A percentile compares a stretch with the other conserved stretches of the same genome.
These are phyloP conservation scores for Claviceps purpurea DNA, from an alignment of 2,329 filamentous ascomycete genomes.

Conservation along the genomic window DNA sequence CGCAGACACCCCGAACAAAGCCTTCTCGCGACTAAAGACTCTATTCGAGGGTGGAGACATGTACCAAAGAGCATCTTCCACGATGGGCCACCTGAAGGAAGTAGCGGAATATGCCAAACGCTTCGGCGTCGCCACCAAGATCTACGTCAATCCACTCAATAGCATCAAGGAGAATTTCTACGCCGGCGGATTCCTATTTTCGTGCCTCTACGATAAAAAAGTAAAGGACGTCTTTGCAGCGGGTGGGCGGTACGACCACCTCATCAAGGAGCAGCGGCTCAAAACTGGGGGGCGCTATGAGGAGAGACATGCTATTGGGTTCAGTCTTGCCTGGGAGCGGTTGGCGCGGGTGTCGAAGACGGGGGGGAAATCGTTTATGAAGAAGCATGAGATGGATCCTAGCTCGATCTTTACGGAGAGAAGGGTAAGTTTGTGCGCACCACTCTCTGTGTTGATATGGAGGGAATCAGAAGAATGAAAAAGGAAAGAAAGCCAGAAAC, in stretches of 20 bases:
- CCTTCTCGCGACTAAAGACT: conserved; percentile 43
- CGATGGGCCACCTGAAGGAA: conserved; percentile 67
- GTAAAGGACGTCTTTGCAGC: conserved; percentile 79
- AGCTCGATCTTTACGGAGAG: conserved; percentile 46
- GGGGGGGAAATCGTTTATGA: conserved; percentile 47
- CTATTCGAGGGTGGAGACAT: conserved; percentile 51
- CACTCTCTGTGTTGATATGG: too few species aligned
- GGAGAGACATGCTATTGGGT: conserved; percentile 75
- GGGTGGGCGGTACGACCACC: conserved; percentile 80
- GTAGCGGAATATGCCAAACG: conserved; percentile 65
- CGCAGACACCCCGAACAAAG: conserved; percentile 40
- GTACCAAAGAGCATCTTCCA: conserved; percentile 61
- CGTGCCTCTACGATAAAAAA: conserved; percentile 78
- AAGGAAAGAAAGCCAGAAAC: conserved; percentile 28
- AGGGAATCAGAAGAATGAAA: conserved; percentile 17
- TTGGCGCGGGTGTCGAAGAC: conserved; percentile 52
- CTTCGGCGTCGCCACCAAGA: conserved; percentile 60
- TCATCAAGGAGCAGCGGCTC: conserved; percentile 74
- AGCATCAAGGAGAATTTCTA: conserved; percentile 91
- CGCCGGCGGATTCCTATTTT: conserved; percentile 71
- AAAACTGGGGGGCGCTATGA: conserved; percentile 48
- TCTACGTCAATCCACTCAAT: conserved; percentile 74
- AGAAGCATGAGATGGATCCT: conserved; percentile 53
- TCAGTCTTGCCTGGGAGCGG: conserved; percentile 80
- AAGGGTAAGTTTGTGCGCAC: conserved; percentile 34